These are phyloP conservation scores for Trichoderma oligosporum DNA, from an alignment of 2,329 filamentous ascomycete species.

Conservation along the genomic window DNA sequence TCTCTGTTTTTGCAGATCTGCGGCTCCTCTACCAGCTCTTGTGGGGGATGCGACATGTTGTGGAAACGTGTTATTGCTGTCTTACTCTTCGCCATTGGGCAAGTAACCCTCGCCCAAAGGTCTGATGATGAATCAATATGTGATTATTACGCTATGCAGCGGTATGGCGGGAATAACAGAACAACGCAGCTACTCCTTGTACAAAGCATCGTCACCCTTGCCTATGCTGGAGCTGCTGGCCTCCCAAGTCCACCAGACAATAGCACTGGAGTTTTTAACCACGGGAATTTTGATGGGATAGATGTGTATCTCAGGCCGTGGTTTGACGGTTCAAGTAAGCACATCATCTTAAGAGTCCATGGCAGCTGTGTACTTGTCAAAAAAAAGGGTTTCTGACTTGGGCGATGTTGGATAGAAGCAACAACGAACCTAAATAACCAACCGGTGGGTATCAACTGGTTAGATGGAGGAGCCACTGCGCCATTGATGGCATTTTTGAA, in stretches of 20 bases:
- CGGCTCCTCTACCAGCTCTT: neutral
- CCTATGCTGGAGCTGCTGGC: conserved; percentile 27
- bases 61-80: conserved; percentile 5
- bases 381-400: neutral
- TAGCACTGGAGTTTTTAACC: conserved; percentile 31
- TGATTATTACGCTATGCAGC: conserved; percentile 30
- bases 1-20: neutral
- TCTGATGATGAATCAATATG: conserved; percentile 26
- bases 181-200: conserved; percentile 29
- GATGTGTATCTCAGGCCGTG: conserved; percentile 28
- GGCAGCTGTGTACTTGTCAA: too few species aligned
- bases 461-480: conserved; percentile 30
- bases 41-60: conserved; percentile 2
- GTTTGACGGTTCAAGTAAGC: conserved; percentile 32
- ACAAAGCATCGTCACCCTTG: conserved; percentile 30
- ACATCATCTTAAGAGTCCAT: too few species aligned
- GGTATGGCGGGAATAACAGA: conserved; percentile 26
- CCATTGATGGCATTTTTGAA: conserved; percentile 28
- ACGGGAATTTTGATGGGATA: conserved; percentile 24
- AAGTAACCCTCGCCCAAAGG: neutral
- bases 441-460: conserved; percentile 29
- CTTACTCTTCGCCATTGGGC: conserved; percentile 4
- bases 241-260: conserved; percentile 21
- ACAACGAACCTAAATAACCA: conserved; percentile 31
- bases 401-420: conserved; percentile 16